These are phyloP conservation scores for Rubia peregrina DNA, from an alignment of 305 asterid species.

Conservation along the genomic window DNA sequence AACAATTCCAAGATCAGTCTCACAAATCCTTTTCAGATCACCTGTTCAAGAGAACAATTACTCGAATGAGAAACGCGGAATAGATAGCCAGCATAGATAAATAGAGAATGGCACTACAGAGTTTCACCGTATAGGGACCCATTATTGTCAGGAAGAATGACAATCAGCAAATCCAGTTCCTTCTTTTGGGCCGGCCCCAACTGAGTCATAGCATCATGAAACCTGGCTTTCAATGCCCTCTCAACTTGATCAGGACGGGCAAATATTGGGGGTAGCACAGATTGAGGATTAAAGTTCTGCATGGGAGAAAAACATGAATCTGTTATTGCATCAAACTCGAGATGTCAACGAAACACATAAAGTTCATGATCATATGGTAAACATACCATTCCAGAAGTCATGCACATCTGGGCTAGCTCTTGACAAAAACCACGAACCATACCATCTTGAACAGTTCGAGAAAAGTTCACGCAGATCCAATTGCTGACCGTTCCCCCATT, in stretches of 20 bases:
- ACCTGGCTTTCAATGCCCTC: constrained; percentile 62
- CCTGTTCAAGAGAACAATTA: constrained; percentile 32
- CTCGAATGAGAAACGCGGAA: neutral
- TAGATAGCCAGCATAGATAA: too few species aligned
- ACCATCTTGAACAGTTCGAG: constrained; percentile 57
- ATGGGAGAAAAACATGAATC: neutral
- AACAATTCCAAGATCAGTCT: constrained; percentile 91
- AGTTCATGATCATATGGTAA: neutral
- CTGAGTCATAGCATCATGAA: constrained; percentile 58
- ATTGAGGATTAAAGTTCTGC: constrained; percentile 63
- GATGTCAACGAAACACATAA: neutral
- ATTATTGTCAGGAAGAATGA: constrained; percentile 78
- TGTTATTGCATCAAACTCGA: constrained; percentile 11
- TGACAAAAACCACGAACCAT: constrained; percentile 54
- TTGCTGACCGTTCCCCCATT: constrained; percentile 59
- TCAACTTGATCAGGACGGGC: constrained; percentile 86
- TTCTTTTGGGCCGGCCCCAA: constrained; percentile 44
- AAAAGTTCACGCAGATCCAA: constrained; percentile 81
- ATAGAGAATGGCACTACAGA: neutral
- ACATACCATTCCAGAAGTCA: constrained; percentile 81
- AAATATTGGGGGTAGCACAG: constrained; percentile 58
- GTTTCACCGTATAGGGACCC: constrained; percentile 80
- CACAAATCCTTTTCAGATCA: constrained; percentile 84
- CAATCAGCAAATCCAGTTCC: constrained; percentile 86
- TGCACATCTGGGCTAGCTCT: constrained; percentile 88